Evolutionary conservation across 2,329 filamentous ascomycete species (phyloP).

Genomic region (Drechslerella coelobrocha): DNA sequence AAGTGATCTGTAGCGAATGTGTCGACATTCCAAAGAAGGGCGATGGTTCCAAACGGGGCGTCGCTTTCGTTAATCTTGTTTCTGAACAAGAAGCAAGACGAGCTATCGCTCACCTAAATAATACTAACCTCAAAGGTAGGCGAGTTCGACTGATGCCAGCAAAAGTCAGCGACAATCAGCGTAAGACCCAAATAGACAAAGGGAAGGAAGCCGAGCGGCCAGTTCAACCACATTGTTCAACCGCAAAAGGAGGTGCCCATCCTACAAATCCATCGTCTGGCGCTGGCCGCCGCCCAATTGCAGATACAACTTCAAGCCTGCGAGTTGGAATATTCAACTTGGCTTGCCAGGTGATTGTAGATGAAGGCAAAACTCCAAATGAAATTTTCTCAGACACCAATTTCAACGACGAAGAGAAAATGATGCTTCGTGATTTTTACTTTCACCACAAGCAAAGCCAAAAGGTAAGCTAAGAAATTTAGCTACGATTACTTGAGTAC

Average conservation of each 20-base stretch:
- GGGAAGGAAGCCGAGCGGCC: neutral
- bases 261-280: no score
- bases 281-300: neutral
- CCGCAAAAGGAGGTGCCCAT: no score
- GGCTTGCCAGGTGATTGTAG: constrained; percentile 30
- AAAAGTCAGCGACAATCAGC: constrained; percentile 9
- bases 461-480: constrained; percentile 1
- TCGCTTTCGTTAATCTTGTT: constrained; percentile 26
- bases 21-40: constrained; percentile 35
- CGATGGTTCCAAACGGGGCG: constrained; percentile 17
- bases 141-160: constrained; percentile 20
- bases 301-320: constrained; percentile 13
- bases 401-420: constrained; percentile 40
- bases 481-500: neutral
- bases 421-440: constrained; percentile 40
- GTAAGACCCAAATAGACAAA: constrained; percentile 20
- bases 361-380: constrained; percentile 22
- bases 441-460: constrained; percentile 17
- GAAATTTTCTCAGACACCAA: constrained; percentile 40
- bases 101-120: constrained; percentile 27
- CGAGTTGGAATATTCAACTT: constrained; percentile 33
- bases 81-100: constrained; percentile 34
- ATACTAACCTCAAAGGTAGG: constrained; percentile 19
- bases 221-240: no score
- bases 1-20: constrained; percentile 22